These are phyloP conservation scores for Apiotrichum gracile DNA, from an alignment of 1,284 basidiomycete genomes.

Conservation along the genomic window DNA sequence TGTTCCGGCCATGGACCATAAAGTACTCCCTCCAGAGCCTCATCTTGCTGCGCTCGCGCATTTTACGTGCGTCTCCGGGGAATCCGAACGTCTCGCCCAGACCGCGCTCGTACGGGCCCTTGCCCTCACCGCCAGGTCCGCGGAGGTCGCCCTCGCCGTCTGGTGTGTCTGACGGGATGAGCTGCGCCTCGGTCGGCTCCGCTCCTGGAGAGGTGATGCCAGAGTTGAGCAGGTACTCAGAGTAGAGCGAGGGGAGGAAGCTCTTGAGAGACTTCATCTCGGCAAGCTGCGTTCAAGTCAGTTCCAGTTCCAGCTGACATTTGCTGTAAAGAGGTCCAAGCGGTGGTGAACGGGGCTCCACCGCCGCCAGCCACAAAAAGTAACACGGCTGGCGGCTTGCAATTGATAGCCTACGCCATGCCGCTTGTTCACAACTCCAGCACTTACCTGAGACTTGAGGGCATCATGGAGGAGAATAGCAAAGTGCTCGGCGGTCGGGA, in stretches of 20 bases:
- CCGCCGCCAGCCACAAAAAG: too few species aligned
- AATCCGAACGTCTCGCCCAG: constrained; percentile 84
- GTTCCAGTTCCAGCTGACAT: background rate
- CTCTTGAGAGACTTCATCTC: constrained; percentile 91
- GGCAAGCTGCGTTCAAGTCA: constrained; percentile 55
- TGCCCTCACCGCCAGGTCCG: constrained; percentile 49
- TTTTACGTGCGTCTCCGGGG: constrained; percentile 89
- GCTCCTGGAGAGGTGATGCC: background rate
- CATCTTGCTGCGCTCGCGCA: constrained; percentile 93
- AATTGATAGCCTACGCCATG: background rate
- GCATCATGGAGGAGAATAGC: constrained; percentile 82
- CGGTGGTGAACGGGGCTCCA: background rate
- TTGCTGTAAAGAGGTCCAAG: background rate
- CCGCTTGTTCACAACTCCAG: too few species aligned
- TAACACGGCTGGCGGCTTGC: background rate
- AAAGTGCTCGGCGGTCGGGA: constrained; percentile 91
- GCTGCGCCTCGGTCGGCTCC: constrained; percentile 4
- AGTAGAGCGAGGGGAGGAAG: constrained; percentile 90
- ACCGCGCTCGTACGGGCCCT: constrained; percentile 65
- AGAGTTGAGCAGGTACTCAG: constrained; percentile 69
- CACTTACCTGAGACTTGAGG: constrained; percentile 67
- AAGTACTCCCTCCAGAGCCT: constrained; percentile 94
- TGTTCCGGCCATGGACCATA: constrained; percentile 48
- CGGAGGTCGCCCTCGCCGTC: constrained; percentile 55
- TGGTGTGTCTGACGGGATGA: constrained; percentile 27